phyloP scores from a whole-genome alignment of 805 yeast genomes.

The Wickerhamomyces hampshirensis region DNA sequence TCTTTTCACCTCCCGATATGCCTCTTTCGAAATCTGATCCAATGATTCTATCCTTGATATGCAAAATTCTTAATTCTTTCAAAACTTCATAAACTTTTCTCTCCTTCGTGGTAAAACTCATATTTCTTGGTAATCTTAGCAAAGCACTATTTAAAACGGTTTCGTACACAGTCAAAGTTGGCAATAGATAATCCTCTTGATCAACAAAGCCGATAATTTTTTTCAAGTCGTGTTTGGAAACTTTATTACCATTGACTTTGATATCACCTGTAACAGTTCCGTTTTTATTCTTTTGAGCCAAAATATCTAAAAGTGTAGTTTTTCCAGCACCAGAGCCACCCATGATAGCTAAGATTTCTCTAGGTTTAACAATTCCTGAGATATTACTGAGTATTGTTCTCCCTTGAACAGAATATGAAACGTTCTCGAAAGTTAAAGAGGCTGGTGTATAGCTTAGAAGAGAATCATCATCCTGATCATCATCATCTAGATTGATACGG shows the following conservation, averaged over 20 bases:
- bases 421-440: conserved; percentile 67
- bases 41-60: conserved; percentile 77
- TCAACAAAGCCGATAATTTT: conserved; percentile 90
- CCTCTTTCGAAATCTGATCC: conserved; percentile 91
- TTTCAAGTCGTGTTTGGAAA: conserved; percentile 40
- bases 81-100: conserved; percentile 80
- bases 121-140: conserved; percentile 73
- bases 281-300: conserved; percentile 82
- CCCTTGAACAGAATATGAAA: conserved; percentile 54
- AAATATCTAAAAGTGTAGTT: conserved; percentile 85
- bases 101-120: conserved; percentile 71
- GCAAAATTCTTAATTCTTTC: conserved; percentile 76
- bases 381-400: conserved; percentile 55
- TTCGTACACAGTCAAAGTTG: conserved; percentile 93
- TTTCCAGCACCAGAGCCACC: conserved; percentile 99
- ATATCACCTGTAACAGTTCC: conserved; percentile 68
- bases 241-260: conserved; percentile 65
- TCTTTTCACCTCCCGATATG: conserved; percentile 87
- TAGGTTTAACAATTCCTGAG: conserved; percentile 77
- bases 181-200: conserved; percentile 86
- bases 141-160: conserved; percentile 91
- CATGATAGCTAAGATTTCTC: conserved; percentile 92
- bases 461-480: conserved; percentile 34
- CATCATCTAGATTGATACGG: conserved; percentile 22
- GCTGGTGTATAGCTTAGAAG: conserved; percentile 59